Base-by-base conservation (phyloP, 257 asterid species). In the Solanum bukasovii region DNA sequence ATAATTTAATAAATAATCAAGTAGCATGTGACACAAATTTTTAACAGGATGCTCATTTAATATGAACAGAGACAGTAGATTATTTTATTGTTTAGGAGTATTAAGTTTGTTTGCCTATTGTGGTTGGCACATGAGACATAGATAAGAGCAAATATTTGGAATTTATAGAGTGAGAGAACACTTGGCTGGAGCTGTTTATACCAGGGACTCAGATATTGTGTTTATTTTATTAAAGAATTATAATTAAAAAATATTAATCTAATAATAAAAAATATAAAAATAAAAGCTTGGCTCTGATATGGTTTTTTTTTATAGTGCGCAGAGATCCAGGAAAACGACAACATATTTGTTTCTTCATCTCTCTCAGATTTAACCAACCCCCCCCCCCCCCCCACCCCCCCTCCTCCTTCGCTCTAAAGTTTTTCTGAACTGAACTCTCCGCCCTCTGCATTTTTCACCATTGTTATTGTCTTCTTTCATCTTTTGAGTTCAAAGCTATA, bases 291-390 rank as follows among this genome's bases (percentile, higher is more conserved):
- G 37, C 25, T 78, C 23, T 42, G 38, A 5, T n/a, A 78, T 42
- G n/a, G 35, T 31, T 4, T 77, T 25, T 77, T 25, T 78, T 25
- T 25, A 25, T 78, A 42, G 84, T 38, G 87, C 71, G 68, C 42
- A 13, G 29, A 44, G 88, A 86, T 86, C 49, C 84, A 49, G 42
- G 16, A 46, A 79, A 90, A 88, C 87, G 91, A 86, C 90, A 86
- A 38, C 87, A 88, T 71, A 89, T 89, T 27, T 88, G 75, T 85
- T 56, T 65, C 90, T 67, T 85, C 90, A 88, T 86, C 87, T 75
- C 91, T 85, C 77, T 65, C 94, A 89, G 93, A 93, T 91, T 89
- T 87, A 91, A 89, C 89, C 89, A 87, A 74, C 79, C 44, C 93
- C 93, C 14, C 56, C 16, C 2, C 16, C 1, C 20, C 23, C 23